Conservation (phyloP, 2,329 filamentous ascomycete species). For the Xylariaceae sp. region DNA sequence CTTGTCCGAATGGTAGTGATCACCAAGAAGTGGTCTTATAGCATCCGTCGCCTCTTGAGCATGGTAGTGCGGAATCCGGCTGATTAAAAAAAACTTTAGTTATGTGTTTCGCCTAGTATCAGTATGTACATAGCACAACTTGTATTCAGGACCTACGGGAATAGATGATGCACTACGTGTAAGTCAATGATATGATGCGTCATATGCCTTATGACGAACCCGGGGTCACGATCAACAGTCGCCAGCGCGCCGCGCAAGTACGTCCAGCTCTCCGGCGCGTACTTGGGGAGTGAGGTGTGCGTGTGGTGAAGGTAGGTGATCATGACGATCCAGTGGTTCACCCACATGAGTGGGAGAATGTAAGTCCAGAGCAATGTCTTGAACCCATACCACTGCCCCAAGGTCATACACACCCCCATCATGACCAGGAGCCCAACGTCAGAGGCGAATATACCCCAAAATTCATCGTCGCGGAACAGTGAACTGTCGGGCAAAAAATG, state of each 20-base stretch:
- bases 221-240: constrained; percentile 68
- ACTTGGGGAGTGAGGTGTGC: constrained; percentile 52
- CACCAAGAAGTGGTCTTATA: constrained; percentile 62
- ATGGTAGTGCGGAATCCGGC: constrained; percentile 65
- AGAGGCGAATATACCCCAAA: constrained; percentile 61
- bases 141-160: constrained; percentile 51
- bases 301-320: constrained; percentile 80
- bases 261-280: constrained; percentile 63
- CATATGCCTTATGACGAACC: constrained; percentile 66
- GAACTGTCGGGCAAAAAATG: constrained; percentile 69
- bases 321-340: constrained; percentile 72
- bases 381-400: constrained; percentile 58
- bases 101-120: neutral
- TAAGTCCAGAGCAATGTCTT: constrained; percentile 65
- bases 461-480: constrained; percentile 66
- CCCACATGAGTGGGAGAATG: constrained; percentile 69
- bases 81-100: constrained; percentile 24
- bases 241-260: constrained; percentile 66
- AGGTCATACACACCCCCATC: constrained; percentile 45
- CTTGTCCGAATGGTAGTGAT: constrained; percentile 57
- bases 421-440: constrained; percentile 67
- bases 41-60: constrained; percentile 64
- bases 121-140: too few species aligned
- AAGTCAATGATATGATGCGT: constrained; percentile 71
- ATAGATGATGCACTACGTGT: constrained; percentile 69